Evolutionary conservation across 768 basidiomycete species (phyloP).

Genomic region (Vishniacozyma victoriae): DNA sequence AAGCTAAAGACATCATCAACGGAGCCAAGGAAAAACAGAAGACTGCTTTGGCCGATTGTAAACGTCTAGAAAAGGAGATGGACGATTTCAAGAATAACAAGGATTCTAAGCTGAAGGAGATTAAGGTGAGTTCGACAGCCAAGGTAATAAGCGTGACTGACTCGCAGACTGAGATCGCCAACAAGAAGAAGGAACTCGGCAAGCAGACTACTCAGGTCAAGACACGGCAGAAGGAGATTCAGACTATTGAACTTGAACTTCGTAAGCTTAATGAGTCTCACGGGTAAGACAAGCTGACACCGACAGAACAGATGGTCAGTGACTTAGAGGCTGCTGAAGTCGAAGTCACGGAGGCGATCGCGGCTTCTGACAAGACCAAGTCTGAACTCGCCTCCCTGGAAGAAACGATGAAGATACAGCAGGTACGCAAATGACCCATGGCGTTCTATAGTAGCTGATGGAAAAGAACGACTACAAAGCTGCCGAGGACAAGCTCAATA

Average conservation of each 20-base stretch:
- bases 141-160: background rate
- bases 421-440: slow-evolving; percentile 12
- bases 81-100: slow-evolving; percentile 98
- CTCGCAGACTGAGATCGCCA: slow-evolving; percentile 64
- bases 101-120: slow-evolving; percentile 88
- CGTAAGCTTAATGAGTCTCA: slow-evolving; percentile 54
- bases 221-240: slow-evolving; percentile 79
- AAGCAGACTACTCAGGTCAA: slow-evolving; percentile 78
- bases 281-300: background rate
- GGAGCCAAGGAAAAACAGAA: slow-evolving; percentile 70
- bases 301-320: slow-evolving; percentile 68
- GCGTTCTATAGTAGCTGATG: background rate
- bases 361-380: slow-evolving; percentile 55
- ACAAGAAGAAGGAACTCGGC: slow-evolving; percentile 72
- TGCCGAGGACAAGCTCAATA: slow-evolving; percentile 66
- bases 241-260: slow-evolving; percentile 79
- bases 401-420: slow-evolving; percentile 27
- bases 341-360: slow-evolving; percentile 51
- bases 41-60: slow-evolving; percentile 67
- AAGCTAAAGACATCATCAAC: slow-evolving; percentile 40
- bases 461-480: slow-evolving; percentile 53
- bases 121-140: slow-evolving; percentile 59
- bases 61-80: slow-evolving; percentile 93
- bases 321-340: slow-evolving; percentile 58
- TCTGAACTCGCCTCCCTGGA: slow-evolving; percentile 61